Base-by-base conservation (phyloP, 176 grass and related monocot genomes). In the Oryza longistaminata region DNA sequence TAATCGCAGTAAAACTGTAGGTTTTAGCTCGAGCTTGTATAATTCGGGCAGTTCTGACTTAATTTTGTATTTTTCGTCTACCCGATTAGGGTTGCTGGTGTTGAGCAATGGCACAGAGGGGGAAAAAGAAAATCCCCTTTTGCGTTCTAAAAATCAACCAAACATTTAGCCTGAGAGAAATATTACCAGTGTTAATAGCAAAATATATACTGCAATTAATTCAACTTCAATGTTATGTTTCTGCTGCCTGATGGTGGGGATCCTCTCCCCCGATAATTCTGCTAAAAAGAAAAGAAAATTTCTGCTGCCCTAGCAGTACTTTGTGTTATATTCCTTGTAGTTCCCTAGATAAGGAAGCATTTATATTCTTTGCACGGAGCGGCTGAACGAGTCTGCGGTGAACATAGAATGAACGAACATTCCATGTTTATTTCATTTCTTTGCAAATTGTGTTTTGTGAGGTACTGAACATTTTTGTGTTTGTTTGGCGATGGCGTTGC, bases 391-490 rank as follows among this genome's bases (percentile, higher is more conserved):
- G 17, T 58, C 5, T 2, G 52, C 8, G 22, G 70, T 26, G 22
- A 25, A n/a, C 11, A 44, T n/a, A 14, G 11, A 71, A 17, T 2
- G 21, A 71, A 44, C 69, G 15, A 40, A 16, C 25, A 22, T 46
- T 73, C 39, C 2, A 43, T 43, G 22, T 43, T 71, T 69, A 19
- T 15, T 21, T 71, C 13, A 13, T 62, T 65, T 21, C 9, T 79
- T 37, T 17, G 10, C 27, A 11, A 4, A 24, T 67, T 25, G 5
- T 50, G 17, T 27, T 37, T 73, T 33, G 2, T 71, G 74, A 83
- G 14, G 15, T 33, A 70, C 71, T 89, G 15, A 90, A 1, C n/a
- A 7, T 34, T 65, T 65, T 76, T 90, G 10, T 66, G 72, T 78
- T 86, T 90, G 6, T 10, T 2, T 48, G 19, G 55, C 26, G 67